These are phyloP conservation scores for Mycena chlorophos DNA, from an alignment of 768 basidiomycete genomes.

Conservation along the genomic window DNA sequence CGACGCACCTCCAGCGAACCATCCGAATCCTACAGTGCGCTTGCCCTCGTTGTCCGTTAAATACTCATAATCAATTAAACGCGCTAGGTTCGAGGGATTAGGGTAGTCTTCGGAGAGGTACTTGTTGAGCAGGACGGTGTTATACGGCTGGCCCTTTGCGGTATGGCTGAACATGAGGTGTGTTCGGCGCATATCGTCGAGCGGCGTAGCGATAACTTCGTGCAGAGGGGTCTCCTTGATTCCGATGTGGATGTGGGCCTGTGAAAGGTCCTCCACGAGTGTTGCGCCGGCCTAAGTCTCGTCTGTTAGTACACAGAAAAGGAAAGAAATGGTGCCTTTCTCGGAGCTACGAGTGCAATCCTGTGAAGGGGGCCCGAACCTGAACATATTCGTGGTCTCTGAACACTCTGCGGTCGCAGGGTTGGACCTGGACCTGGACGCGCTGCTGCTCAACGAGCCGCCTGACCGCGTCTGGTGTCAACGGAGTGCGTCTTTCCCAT, in stretches of 20 bases:
- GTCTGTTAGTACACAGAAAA: constrained; percentile 10
- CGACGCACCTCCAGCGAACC: constrained; percentile 81
- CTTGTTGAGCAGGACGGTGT: constrained; percentile 71
- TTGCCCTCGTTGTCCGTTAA: constrained; percentile 63
- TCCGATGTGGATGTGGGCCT: constrained; percentile 77
- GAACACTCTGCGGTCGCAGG: constrained; percentile 76
- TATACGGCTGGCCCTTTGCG: constrained; percentile 83
- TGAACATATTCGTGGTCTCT: constrained; percentile 59
- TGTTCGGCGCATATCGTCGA: constrained; percentile 45
- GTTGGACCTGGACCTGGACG: constrained; percentile 71
- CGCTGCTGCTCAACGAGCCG: constrained; percentile 55
- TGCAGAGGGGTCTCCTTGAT: constrained; percentile 84
- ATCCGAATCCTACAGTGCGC: constrained; percentile 87
- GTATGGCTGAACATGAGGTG: constrained; percentile 95
- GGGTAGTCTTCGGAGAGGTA: constrained; percentile 43
- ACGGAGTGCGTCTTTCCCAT: constrained; percentile 85
- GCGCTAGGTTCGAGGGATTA: constrained; percentile 32
- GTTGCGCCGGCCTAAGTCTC: constrained; percentile 71
- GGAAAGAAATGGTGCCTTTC: neutral
- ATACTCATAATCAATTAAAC: constrained; percentile 85
- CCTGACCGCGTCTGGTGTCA: constrained; percentile 75
- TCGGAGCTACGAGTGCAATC: neutral
- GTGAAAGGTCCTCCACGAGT: constrained; percentile 53
- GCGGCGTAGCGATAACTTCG: constrained; percentile 54
- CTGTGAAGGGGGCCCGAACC: constrained; percentile 41